A percentile compares a stretch with the other conserved stretches of the same genome.
Conservation (phyloP, 2,329 filamentous ascomycete species). For the Sporothrix brasiliensis region DNA sequence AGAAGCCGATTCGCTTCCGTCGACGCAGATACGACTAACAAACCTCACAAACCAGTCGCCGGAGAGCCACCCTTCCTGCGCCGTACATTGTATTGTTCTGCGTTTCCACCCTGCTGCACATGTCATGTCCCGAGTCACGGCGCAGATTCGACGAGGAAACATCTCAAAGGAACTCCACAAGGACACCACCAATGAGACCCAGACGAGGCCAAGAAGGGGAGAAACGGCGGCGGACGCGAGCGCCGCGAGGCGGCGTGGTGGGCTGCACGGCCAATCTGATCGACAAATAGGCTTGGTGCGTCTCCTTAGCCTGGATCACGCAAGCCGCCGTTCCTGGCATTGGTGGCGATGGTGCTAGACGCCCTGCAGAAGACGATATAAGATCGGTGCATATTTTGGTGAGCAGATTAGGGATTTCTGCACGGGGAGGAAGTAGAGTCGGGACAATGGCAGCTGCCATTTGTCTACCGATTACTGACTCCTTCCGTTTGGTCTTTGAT, state of each 20-base stretch:
- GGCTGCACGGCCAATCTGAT: not conserved
- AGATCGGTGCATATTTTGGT: not conserved
- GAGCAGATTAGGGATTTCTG: not conserved
- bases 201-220: not conserved
- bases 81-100: not conserved
- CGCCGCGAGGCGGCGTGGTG: not conserved
- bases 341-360: constrained; percentile 26
- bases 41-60: not conserved
- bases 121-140: constrained; percentile 7
- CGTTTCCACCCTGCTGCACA: not conserved
- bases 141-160: constrained; percentile 6
- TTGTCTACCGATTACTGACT: not conserved
- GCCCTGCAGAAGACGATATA: constrained; percentile 18
- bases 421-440: not conserved
- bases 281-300: constrained; percentile 27
- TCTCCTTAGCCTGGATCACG: constrained; percentile 33
- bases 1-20: constrained; percentile 19
- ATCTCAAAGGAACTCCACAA: not conserved
- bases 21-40: not conserved
- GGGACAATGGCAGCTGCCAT: not conserved
- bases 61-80: not conserved
- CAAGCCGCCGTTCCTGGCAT: constrained; percentile 28
- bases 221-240: not conserved
- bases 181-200: not conserved
- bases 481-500: not conserved